Evolutionary conservation across 2,329 filamentous ascomycete species (phyloP).

Genomic region (Emericellopsis atlantica): DNA sequence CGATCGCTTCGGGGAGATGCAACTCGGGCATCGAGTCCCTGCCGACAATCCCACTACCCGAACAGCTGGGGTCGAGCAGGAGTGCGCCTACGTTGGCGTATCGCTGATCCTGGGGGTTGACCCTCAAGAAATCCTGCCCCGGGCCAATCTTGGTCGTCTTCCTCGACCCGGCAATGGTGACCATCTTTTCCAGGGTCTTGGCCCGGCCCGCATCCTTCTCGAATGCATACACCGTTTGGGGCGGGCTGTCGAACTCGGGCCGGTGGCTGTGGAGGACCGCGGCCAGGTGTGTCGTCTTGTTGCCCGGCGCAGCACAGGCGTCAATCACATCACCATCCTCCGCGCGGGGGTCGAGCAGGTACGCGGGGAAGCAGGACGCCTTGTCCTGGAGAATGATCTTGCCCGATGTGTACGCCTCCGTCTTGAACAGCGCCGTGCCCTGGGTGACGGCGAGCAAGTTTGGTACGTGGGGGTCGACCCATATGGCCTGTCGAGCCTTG

Average conservation of each 20-base stretch:
- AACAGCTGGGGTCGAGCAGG: constrained; percentile 87
- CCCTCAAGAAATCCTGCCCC: constrained; percentile 70
- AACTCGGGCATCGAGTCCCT: constrained; percentile 66
- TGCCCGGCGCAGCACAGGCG: constrained; percentile 86
- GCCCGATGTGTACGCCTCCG: constrained; percentile 60
- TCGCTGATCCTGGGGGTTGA: constrained; percentile 49
- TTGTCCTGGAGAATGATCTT: constrained; percentile 89
- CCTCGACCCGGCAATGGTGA: constrained; percentile 61
- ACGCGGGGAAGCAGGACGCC: constrained; percentile 91
- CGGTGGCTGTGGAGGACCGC: constrained; percentile 47
- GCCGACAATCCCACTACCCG: constrained; percentile 86
- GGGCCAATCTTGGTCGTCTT: constrained; percentile 53
- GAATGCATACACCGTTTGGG: constrained; percentile 55
- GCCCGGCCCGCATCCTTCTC: constrained; percentile 64
- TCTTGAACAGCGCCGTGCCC: constrained; percentile 58
- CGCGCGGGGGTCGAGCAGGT: constrained; percentile 59
- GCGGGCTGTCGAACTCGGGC: constrained; percentile 18
- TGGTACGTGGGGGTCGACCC: constrained; percentile 71
- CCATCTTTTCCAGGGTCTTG: constrained; percentile 73
- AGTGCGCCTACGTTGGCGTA: constrained; percentile 67
- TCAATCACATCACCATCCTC: constrained; percentile 74
- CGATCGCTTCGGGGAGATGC: constrained; percentile 35
- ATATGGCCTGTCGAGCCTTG: constrained; percentile 37
- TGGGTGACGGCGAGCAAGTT: constrained; percentile 71
- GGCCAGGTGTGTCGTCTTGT: constrained; percentile 91